A percentile compares a stretch with the other conserved stretches of the same genome.
Conservation (phyloP, 257 asterid genomes). For the Solanum phureja region DNA sequence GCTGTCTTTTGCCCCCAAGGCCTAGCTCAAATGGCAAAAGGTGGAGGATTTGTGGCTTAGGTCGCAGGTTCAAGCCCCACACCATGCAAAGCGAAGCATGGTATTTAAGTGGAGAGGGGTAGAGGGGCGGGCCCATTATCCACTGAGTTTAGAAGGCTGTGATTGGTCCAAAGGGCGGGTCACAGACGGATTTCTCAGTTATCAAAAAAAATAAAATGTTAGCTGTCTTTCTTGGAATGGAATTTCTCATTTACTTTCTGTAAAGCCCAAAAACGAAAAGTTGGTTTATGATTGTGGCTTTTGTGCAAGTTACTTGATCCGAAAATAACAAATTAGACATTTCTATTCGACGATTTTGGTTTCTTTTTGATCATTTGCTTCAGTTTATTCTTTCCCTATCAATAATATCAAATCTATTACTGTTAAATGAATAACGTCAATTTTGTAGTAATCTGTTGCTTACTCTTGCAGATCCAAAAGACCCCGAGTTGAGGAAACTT, state of each 20-base stretch:
- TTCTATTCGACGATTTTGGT: neutral
- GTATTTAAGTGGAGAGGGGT: too few relatives aligned
- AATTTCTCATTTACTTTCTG: neutral
- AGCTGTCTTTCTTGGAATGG: neutral
- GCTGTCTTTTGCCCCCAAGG: too few relatives aligned
- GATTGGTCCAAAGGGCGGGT: too few relatives aligned
- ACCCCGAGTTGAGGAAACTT: conserved; percentile 60
- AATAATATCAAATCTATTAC: neutral
- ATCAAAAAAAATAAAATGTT: too few relatives aligned
- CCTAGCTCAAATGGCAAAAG: too few relatives aligned
- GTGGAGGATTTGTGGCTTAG: too few relatives aligned
- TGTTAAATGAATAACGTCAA: neutral
- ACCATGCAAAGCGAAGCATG: too few relatives aligned
- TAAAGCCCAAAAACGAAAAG: neutral
- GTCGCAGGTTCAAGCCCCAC: too few relatives aligned
- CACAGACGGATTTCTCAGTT: too few relatives aligned
- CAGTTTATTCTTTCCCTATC: neutral
- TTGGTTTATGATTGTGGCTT: neutral
- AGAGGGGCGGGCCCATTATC: too few relatives aligned
- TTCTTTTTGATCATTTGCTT: neutral
- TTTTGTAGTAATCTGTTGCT: neutral
- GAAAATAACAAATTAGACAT: neutral
- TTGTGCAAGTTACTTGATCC: neutral
- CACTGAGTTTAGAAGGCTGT: too few relatives aligned
- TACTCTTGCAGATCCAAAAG: conserved; percentile 61